These are phyloP conservation scores for Ogataea glucozyma DNA, from an alignment of 805 yeast species.

Conservation along the genomic window DNA sequence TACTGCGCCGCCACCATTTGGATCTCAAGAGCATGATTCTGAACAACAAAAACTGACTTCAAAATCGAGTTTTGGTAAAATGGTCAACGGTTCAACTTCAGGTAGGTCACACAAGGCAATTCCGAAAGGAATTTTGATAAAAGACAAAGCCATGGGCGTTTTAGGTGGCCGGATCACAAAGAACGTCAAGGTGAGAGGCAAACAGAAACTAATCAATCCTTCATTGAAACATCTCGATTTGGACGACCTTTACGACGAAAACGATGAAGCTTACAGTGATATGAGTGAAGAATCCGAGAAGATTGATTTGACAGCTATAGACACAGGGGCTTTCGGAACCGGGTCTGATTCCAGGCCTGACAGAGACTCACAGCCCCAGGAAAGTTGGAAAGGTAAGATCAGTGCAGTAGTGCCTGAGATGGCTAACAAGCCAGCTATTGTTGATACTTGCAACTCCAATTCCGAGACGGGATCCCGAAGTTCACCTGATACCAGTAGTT, in stretches of 20 bases:
- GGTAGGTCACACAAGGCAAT: slow-evolving; percentile 9
- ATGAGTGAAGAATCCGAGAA: slow-evolving; percentile 28
- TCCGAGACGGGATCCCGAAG: slow-evolving; percentile 19
- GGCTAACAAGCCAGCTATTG: slow-evolving; percentile 10
- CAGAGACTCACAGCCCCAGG: slow-evolving; percentile 2
- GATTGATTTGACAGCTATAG: slow-evolving; percentile 49
- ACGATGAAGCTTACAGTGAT: slow-evolving; percentile 22
- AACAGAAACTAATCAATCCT: slow-evolving; percentile 26
- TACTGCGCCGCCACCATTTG: slow-evolving; percentile 13
- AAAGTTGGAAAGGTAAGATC: slow-evolving; percentile 10
- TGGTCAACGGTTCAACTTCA: slow-evolving; percentile 3
- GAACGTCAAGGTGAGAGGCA: slow-evolving; percentile 24
- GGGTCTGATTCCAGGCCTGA: too few species aligned
- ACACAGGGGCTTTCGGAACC: slow-evolving; percentile 38
- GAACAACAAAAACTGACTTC: neutral
- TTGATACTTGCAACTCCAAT: slow-evolving; percentile 7
- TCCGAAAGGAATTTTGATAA: slow-evolving; percentile 19
- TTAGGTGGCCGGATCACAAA: slow-evolving; percentile 19
- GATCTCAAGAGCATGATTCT: neutral
- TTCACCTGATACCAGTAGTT: slow-evolving; percentile 14
- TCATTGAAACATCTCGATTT: slow-evolving; percentile 28
- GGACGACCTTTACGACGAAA: slow-evolving; percentile 24
- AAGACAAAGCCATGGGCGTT: slow-evolving; percentile 13
- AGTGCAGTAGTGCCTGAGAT: slow-evolving; percentile 5
- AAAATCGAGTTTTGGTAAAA: neutral